Evolutionary conservation across 2,329 filamentous ascomycete species (phyloP).

Genomic region (Mollisia scopiformis): DNA sequence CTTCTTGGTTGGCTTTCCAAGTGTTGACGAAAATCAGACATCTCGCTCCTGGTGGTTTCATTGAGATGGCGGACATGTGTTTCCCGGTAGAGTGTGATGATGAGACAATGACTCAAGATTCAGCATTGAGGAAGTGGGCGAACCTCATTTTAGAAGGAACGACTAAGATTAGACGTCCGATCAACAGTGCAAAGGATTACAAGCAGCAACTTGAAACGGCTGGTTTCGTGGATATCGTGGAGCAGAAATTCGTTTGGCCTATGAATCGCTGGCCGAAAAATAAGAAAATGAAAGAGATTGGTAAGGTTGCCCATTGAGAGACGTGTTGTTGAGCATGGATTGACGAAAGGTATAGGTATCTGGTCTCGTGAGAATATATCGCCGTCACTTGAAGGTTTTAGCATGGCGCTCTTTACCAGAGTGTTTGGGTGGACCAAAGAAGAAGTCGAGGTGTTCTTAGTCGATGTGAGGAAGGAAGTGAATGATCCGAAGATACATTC

Average conservation of each 20-base stretch:
- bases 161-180: conserved; percentile 35
- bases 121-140: conserved; percentile 19
- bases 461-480: conserved; percentile 16
- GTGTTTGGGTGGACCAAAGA: conserved; percentile 20
- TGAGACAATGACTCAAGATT: conserved; percentile 24
- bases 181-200: conserved; percentile 33
- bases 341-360: conserved; percentile 9
- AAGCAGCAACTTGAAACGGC: conserved; percentile 21
- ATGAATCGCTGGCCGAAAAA: conserved; percentile 55
- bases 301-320: conserved; percentile 1
- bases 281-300: conserved; percentile 35
- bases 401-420: conserved; percentile 26
- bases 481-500: conserved; percentile 17
- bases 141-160: conserved; percentile 37
- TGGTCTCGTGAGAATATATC: conserved; percentile 24
- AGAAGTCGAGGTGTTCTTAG: conserved; percentile 16
- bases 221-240: conserved; percentile 33
- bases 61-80: conserved; percentile 37
- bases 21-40: conserved; percentile 5
- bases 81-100: conserved; percentile 39
- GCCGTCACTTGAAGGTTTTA: conserved; percentile 20
- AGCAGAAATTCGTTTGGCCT: conserved; percentile 52
- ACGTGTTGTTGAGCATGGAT: not conserved
- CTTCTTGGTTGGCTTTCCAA: not conserved
- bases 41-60: conserved; percentile 35